Conservation (phyloP, 768 basidiomycete species). For the Boletus bicolor region DNA sequence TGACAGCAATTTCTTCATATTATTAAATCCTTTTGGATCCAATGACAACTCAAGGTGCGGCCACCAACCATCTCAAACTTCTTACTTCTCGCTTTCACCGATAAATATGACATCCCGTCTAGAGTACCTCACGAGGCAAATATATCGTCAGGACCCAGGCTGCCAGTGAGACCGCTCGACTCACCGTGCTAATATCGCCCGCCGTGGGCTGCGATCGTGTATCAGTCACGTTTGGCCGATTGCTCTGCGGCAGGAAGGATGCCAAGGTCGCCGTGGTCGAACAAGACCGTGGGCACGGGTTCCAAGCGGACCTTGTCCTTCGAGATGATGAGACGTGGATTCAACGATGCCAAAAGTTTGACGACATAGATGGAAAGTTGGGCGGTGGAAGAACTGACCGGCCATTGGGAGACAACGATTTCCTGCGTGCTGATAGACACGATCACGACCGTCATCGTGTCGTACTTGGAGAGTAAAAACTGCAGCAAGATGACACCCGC, state of each 20-base stretch:
- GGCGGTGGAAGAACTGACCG: background rate
- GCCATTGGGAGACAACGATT: background rate
- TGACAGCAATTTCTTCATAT: no score
- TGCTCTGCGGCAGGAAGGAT: background rate
- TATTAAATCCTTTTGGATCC: no score
- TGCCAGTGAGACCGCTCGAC: no score
- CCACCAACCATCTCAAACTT: background rate
- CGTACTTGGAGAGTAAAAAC: background rate
- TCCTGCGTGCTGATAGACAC: background rate
- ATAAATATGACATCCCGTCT: background rate
- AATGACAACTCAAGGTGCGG: no score
- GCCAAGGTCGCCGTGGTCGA: background rate
- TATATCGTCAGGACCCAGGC: background rate
- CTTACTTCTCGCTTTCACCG: background rate
- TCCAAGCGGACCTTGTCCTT: background rate
- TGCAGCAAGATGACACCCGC: no score
- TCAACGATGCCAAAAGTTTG: background rate
- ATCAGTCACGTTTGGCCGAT: background rate
- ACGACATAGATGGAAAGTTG: no score
- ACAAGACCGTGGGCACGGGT: background rate
- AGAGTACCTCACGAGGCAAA: background rate
- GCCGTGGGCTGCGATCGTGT: no score
- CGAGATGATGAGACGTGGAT: background rate
- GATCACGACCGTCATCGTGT: background rate
- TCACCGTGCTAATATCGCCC: background rate